Evolutionary conservation across 2,329 filamentous ascomycete genomes (phyloP).

Genomic region (Fusarium liriodendri): DNA sequence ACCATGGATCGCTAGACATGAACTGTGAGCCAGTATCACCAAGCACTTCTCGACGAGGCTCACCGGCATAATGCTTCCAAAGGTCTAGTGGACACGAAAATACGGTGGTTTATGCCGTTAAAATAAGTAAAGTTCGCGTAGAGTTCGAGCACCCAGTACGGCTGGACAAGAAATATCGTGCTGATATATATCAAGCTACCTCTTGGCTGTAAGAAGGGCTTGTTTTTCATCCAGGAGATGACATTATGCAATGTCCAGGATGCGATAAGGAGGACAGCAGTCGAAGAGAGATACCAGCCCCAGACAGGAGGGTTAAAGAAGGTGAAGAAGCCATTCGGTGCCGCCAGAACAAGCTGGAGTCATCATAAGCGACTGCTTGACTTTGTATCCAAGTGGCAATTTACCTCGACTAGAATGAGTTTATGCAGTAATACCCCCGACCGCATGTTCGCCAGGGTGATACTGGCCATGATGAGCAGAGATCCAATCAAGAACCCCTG

Average conservation of each 20-base stretch:
- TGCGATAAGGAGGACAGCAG: constrained; percentile 70
- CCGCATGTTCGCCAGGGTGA: constrained; percentile 63
- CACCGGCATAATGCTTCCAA: constrained; percentile 70
- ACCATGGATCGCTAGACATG: constrained; percentile 69
- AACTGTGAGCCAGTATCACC: not conserved
- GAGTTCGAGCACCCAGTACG: constrained; percentile 74
- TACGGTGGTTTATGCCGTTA: constrained; percentile 60
- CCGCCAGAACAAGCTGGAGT: constrained; percentile 63
- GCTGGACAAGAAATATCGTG: constrained; percentile 68
- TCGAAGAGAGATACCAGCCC: constrained; percentile 72
- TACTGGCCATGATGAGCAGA: constrained; percentile 59
- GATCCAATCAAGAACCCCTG: constrained; percentile 62
- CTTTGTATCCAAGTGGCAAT: not conserved
- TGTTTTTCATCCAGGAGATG: constrained; percentile 75
- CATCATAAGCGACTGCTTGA: not conserved
- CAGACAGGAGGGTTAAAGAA: constrained; percentile 64
- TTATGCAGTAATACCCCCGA: constrained; percentile 60
- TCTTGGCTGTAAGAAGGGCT: constrained; percentile 65
- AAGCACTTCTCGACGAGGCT: constrained; percentile 1
- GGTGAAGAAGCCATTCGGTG: constrained; percentile 69
- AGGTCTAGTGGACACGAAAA: constrained; percentile 67
- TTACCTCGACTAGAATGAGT: constrained; percentile 61
- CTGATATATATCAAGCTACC: constrained; percentile 67
- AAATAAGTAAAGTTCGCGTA: constrained; percentile 75
- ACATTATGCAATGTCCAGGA: constrained; percentile 75